Evolutionary conservation across 2,329 filamentous ascomycete genomes (phyloP), one percentile per base, ranked within the genome.

Genomic region (Chaetoscypha palmicola): DNA sequence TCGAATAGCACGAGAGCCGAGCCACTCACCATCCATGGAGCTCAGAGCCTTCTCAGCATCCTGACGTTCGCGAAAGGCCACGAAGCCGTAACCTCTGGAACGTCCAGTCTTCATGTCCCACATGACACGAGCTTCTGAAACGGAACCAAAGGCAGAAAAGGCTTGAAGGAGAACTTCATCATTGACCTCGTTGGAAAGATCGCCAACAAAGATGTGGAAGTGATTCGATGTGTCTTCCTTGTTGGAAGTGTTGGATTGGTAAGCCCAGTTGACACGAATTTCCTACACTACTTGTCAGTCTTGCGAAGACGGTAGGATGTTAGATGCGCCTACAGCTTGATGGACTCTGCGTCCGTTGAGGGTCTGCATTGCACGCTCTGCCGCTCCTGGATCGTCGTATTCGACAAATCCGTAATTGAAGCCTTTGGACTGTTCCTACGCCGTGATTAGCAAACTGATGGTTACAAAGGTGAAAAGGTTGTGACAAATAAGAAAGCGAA

Each of bases 31-130:
- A 61, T 98, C 92, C 92, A 98, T 98, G 51, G 89, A 89, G 69
- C 84, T 94, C 60, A 98, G 68, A 1, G 92, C 91, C 69, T 96
- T 95, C 66, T 98, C 92, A 21, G 92, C 92, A 61, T 98, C 92
- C 26, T 78, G 71, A 52, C 91, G 87, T 52, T 98, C 92, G 51
- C 91, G 86, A 77, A 94, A 98, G 38, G 92, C 92, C 56, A 97
- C 91, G 62, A 98, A 98, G 10, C 92, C 92, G 62, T 98, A 98
- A 48, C 92, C 92, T 63, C 92, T 86, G 55, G 92, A 97, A 52
- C 92, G 83, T 55, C 92, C 92, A 26, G 92, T 98, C 77, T 98
- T 98, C 92, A 98, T 98, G 66, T 98, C 92, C 92, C 92, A 98
- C 92, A 98, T 98, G 53, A 98, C 92, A 59, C 92, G 89, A 48